Base-by-base conservation (phyloP, 140 eudicot genomes). In the Bidens hawaiensis region DNA sequence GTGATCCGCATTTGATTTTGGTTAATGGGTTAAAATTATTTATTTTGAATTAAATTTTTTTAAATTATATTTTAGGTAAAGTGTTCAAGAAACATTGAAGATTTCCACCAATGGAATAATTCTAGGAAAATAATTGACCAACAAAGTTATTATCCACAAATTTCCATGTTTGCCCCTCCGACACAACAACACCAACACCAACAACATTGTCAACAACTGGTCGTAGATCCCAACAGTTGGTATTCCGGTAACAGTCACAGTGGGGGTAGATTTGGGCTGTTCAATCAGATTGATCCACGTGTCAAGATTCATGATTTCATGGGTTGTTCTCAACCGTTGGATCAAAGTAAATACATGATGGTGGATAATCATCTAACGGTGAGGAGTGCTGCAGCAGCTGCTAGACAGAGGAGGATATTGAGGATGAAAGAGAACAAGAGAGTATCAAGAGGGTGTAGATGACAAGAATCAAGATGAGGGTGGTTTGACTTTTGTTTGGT, bases 351-450 rank as follows among this genome's bases (percentile, higher is more conserved):
- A 34, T 58, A 62, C 50, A 21, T 34, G 22, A 3, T 66, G 24
- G 50, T 56, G 54, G 78, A 73, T 54, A 57, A 40, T 60, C 58
- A 67, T 56, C 52, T 55, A 43, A 78, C 70, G 50, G 54, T 60
- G 18, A 71, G 65, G 60, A 67, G 13, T 25, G 81, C 83, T 1
- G 89, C 94, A 10, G 85, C 94, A 2, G 86, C 76, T 13, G 94
- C 94, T 5, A 70, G 94, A 38, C 53, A 33, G 72, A 79, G 81
- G 38, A 62, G 75, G 77, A 70, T 74, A 40, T 38, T 77, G 9
- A 80, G 78, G 70, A 68, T 71, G 51, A 74, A 74, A 63, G 63
- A 67, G 46, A 80, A 27, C 75, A 83, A 53, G 74, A 79, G 62
- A 40, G 36, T 40, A n/a, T 28, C 76, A 55, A 52, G 59, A 62